Conservation (phyloP, 495 filamentous ascomycete species). For the Hypoxylon trugodes region DNA sequence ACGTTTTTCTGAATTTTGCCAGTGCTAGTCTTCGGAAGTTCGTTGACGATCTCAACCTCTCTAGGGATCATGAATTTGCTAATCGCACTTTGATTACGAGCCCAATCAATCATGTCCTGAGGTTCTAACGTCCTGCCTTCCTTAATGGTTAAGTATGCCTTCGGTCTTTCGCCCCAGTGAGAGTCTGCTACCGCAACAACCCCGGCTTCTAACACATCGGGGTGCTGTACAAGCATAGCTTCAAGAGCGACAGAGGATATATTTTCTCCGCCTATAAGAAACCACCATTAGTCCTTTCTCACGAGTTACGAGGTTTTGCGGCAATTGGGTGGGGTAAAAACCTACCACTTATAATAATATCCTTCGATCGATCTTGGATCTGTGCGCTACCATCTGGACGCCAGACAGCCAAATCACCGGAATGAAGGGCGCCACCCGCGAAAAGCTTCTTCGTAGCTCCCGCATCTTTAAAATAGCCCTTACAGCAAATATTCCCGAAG, state of each 20-base stretch:
- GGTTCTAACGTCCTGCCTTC: conserved; percentile 66
- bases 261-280: conserved; percentile 98
- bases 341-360: conserved; percentile 96
- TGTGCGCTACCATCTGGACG: conserved; percentile 88
- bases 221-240: conserved; percentile 88
- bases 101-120: conserved; percentile 85
- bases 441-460: conserved; percentile 90
- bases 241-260: conserved; percentile 95
- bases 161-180: conserved; percentile 94
- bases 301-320: too few species aligned
- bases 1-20: conserved; percentile 98
- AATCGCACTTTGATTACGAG: conserved; percentile 77
- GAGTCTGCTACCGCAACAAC: conserved; percentile 89
- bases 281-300: too few species aligned
- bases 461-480: conserved; percentile 89
- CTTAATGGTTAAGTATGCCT: conserved; percentile 89
- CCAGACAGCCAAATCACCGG: conserved; percentile 92
- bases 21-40: conserved; percentile 95
- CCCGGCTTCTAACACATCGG: conserved; percentile 87
- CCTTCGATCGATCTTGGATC: conserved; percentile 93
- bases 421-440: conserved; percentile 84
- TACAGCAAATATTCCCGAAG: conserved; percentile 88
- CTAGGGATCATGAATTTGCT: conserved; percentile 95
- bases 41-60: conserved; percentile 87
- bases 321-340: conserved; percentile 5